These are phyloP conservation scores for Barnettozyma vustinii DNA, from an alignment of 805 yeast genomes.

Conservation along the genomic window DNA sequence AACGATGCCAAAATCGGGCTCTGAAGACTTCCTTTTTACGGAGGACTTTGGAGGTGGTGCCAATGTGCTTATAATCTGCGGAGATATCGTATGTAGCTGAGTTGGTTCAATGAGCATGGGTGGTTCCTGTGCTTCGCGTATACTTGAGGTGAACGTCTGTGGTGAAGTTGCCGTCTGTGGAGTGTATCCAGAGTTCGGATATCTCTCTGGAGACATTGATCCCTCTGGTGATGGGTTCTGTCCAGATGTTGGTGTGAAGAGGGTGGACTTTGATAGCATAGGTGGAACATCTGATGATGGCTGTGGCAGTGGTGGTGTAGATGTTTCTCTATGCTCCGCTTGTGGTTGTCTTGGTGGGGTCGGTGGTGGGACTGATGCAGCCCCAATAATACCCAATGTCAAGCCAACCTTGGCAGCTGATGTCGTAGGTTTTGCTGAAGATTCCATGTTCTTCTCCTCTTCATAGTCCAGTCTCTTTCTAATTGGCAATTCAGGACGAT, in stretches of 20 bases:
- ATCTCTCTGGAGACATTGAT: slow-evolving; percentile 5
- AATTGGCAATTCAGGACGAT: not conserved
- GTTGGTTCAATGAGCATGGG: slow-evolving; percentile 54
- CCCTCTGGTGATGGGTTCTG: not conserved
- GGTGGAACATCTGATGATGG: not conserved
- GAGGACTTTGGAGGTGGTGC: slow-evolving; percentile 30
- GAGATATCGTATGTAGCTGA: slow-evolving; percentile 46
- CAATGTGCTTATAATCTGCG: slow-evolving; percentile 46
- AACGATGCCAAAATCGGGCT: slow-evolving; percentile 43
- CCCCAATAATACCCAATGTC: not conserved
- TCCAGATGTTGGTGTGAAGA: not conserved
- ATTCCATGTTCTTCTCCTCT: not conserved
- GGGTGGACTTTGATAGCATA: not conserved
- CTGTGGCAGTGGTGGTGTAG: not conserved
- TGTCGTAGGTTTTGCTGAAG: not conserved
- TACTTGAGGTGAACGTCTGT: not conserved
- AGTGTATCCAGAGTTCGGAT: slow-evolving; percentile 5
- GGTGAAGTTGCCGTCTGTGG: not conserved
- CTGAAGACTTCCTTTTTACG: slow-evolving; percentile 36
- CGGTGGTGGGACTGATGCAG: not conserved
- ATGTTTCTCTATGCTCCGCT: not conserved
- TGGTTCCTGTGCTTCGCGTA: slow-evolving; percentile 9
- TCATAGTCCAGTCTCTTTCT: not conserved
- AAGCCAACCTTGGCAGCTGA: not conserved
- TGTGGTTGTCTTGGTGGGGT: slow-evolving; percentile 2